Percentiles rank a stretch among this genome's conserved stretches.
Conservation (phyloP, 2,329 filamentous ascomycete genomes). For the Pyricularia sp. region DNA sequence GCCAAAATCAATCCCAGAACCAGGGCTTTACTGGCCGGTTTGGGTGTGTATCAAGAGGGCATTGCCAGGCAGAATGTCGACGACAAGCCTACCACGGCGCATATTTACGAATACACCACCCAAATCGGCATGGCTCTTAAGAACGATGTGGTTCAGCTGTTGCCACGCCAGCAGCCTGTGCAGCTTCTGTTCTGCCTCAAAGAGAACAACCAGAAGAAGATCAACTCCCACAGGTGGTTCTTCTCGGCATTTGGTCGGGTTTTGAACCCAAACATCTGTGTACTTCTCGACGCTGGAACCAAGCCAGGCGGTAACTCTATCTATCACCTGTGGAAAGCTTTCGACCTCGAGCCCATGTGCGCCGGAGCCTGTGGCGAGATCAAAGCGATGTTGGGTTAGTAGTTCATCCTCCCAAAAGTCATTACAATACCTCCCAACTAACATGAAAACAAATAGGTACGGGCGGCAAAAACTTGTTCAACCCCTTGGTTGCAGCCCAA, state of each 20-base stretch:
- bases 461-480: slow-evolving; percentile 64
- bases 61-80: slow-evolving; percentile 99
- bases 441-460: background rate
- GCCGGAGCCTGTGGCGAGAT: slow-evolving; percentile 97
- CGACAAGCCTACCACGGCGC: slow-evolving; percentile 88
- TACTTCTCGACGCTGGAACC: slow-evolving; percentile 91
- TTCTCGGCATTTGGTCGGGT: slow-evolving; percentile 94
- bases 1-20: slow-evolving; percentile 93
- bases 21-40: slow-evolving; percentile 76
- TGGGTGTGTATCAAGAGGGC: slow-evolving; percentile 96
- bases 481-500: slow-evolving; percentile 89
- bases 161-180: slow-evolving; percentile 79
- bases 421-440: background rate
- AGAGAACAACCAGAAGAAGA: slow-evolving; percentile 99
- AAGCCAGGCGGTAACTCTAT: slow-evolving; percentile 90
- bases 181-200: slow-evolving; percentile 98
- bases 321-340: slow-evolving; percentile 97
- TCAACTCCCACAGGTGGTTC: slow-evolving; percentile 99
- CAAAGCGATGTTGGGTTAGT: slow-evolving; percentile 87
- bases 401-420: slow-evolving; percentile 31
- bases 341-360: slow-evolving; percentile 95
- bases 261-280: slow-evolving; percentile 91
- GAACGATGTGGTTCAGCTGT: slow-evolving; percentile 76
- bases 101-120: slow-evolving; percentile 93
- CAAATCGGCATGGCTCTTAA: slow-evolving; percentile 84